Base-by-base conservation (phyloP, 2,329 filamentous ascomycete genomes). In the Fusarium multiceps region DNA sequence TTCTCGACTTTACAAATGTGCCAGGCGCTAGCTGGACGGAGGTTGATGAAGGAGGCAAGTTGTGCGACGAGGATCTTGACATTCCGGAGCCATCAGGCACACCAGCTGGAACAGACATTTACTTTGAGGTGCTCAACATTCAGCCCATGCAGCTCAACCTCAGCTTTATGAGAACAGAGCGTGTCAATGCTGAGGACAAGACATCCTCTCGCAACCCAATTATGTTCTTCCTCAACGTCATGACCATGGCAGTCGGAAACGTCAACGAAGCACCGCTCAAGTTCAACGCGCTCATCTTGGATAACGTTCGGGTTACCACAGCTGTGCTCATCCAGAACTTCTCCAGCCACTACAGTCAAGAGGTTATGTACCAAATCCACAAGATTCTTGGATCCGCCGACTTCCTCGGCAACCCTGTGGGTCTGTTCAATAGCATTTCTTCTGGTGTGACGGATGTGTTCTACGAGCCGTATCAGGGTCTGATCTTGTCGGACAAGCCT, bases 241-340 rank as follows among this genome's bases (percentile, higher is more conserved):
- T 99, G 84, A 98, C 97, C 1, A 99, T 99, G 96, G 97, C 96
- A 16, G 96, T 99, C 75, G 96, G 96, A 69, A 99, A 99, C 75
- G 93, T 99, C 84, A 99, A 99, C 75, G 97, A 99, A 80, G 96
- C 96, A 9, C 97, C 96, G 0, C 90, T 99, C 55, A 90, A 93
- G 49, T 89, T 99, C 78, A 99, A 98, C 69, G 93, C 96, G 2
- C 84, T 99, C 25, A 92, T 99, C 83, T 83, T 99, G 25, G 96
- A 99, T 80, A 99, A 99, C 74, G 94, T 96, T 46, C 90, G 96
- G 28, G 92, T 99, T 7, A 97, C 96, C 1, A 90, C 94, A 10
- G 90, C 91, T 7, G 89, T 97, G 2, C 85, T 99, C 46, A 87
- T 94, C 23, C 91, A 92, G 78, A 97, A 94, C 77, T 89, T 99